Evolutionary conservation across 2,329 filamentous ascomycete species (phyloP), one percentile per base, ranked within the genome.

Genomic region (Gnomoniopsis smithogilvyi): DNA sequence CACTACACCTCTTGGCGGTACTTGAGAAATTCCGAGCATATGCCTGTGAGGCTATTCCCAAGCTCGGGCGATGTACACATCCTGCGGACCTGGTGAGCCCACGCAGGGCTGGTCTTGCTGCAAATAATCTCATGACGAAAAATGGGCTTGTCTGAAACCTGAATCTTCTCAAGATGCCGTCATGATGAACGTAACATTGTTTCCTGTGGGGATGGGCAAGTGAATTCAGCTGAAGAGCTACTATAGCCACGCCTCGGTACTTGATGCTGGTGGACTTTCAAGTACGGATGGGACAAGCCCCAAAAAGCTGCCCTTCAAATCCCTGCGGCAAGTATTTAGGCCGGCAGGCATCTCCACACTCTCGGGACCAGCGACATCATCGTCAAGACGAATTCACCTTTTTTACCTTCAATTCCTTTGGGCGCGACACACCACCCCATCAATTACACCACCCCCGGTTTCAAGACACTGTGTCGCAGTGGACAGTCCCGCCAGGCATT

Each of bases 1-100:
- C 72, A 38, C 38, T 54, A n/a, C 38, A 21, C 38, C 59, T 59
- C 8, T 33, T 17, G 8, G 41, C 51, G 33, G 59, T 59, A 21
- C 22, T 47, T 34, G 60, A 60, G 22, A 63, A 33, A 24, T 45
- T 34, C 54, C 56, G 60, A 38, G 38, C 24, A 17, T 56, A 51
- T 10, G 55, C 24, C 24, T 56, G 55, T 10, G 55, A 58, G 24
- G 59, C 51, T 43, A 51, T 55, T 12, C 54, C 47, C 54, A 59
- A 14, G 50, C 38, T 21, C 24, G 34, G 50, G 33, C 53, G 51
- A 21, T 50, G 36, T 48, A 33, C 11, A 45, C 50, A 54, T 57
- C 19, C 24, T 41, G 43, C 26, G 24, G 53, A 49, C 22, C 47
- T 21, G 17, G 24, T 34, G 10, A 61, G 59, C 61, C 59, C 61